Conservation (phyloP, 2,329 filamentous ascomycete species). For the Monosporascus ibericus region DNA sequence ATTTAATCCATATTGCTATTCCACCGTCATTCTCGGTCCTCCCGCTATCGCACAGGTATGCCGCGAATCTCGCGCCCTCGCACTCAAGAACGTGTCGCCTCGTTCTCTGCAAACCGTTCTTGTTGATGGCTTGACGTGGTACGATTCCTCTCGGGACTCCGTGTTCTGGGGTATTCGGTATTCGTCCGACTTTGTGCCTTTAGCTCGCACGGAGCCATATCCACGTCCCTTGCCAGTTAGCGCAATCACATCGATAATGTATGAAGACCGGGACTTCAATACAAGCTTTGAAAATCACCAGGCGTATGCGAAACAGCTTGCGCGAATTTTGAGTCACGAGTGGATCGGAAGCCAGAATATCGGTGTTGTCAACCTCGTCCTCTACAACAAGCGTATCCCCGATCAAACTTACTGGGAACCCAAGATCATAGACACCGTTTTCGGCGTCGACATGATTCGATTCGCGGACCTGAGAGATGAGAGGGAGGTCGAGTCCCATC, state of each 20-base stretch:
- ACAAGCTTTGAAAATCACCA: no score
- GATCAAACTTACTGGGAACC: background rate
- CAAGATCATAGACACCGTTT: background rate
- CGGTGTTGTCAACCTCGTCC: no score
- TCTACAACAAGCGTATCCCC: no score
- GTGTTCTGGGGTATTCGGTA: background rate
- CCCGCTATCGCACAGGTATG: background rate
- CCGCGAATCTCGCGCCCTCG: background rate
- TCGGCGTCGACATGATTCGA: background rate
- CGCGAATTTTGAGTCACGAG: no score
- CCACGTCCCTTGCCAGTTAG: no score
- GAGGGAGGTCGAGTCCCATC: background rate
- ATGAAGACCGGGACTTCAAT: no score
- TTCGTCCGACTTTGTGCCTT: no score
- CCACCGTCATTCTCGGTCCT: background rate
- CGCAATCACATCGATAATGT: no score
- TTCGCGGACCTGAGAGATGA: background rate
- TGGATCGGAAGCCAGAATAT: no score
- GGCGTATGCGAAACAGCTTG: no score
- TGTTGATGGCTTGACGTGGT: background rate
- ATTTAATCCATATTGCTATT: background rate
- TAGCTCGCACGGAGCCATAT: no score
- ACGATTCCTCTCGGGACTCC: background rate
- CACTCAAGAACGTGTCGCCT: background rate
- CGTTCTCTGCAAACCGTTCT: fast-evolving